phyloP scores from a whole-genome alignment of 805 yeast species.

The Myxozyma neotropica region DNA sequence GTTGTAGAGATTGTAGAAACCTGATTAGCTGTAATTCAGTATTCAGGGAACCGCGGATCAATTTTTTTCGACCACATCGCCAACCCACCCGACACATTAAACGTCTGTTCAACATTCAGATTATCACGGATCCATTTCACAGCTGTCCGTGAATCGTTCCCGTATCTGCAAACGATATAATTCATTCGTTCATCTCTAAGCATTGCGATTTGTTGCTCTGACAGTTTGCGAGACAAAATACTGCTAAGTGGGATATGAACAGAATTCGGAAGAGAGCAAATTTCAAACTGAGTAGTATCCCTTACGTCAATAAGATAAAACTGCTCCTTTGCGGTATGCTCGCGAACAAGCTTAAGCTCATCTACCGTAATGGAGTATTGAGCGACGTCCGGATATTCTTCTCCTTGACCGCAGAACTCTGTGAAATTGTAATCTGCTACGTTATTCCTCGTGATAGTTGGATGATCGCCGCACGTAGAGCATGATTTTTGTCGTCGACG shows the following conservation, averaged over 20 bases:
- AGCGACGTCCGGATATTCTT: conserved; percentile 50
- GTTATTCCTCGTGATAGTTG: conserved; percentile 51
- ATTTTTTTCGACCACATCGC: conserved; percentile 63
- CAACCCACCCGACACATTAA: conserved; percentile 80
- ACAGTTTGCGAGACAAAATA: conserved; percentile 22
- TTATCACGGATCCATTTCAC: conserved; percentile 57
- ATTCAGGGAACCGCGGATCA: conserved; percentile 64
- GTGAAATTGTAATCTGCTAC: conserved; percentile 62
- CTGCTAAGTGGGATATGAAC: conserved; percentile 60
- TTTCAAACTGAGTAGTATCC: conserved; percentile 71
- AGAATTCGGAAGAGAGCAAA: conserved; percentile 62
- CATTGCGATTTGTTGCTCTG: conserved; percentile 4
- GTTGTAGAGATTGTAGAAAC: background rate
- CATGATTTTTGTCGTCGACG: conserved; percentile 66
- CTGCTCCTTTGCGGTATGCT: background rate
- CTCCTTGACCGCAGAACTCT: conserved; percentile 71
- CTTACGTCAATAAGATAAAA: conserved; percentile 72
- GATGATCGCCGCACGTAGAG: conserved; percentile 60
- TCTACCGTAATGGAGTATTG: conserved; percentile 53
- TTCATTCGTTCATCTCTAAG: conserved; percentile 21
- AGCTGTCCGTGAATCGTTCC: conserved; percentile 88
- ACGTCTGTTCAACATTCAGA: conserved; percentile 53
- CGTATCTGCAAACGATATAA: conserved; percentile 77
- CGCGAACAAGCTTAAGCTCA: conserved; percentile 37
- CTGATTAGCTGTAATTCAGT: conserved; percentile 46